Conservation (phyloP, 805 yeast species). For the Henningerozyma blattae region DNA sequence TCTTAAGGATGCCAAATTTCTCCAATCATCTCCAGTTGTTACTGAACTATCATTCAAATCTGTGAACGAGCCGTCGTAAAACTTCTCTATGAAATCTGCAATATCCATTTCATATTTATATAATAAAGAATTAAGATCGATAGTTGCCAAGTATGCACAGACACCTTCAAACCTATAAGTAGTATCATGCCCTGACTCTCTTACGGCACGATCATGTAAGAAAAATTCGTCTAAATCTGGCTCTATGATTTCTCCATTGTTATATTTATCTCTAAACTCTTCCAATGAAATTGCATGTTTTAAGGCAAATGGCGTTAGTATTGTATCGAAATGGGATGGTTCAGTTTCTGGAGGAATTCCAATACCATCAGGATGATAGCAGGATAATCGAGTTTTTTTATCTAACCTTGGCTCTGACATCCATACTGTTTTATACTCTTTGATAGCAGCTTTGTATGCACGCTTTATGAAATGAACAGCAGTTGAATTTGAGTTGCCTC, state of each 20-base stretch:
- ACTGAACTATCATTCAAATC: conserved; percentile 26
- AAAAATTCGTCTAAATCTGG: conserved; percentile 80
- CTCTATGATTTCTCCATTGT: conserved; percentile 50
- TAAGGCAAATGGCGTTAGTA: conserved; percentile 54
- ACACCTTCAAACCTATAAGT: conserved; percentile 80
- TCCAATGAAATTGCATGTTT: conserved; percentile 47
- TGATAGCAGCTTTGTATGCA: conserved; percentile 67
- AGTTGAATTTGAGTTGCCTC: conserved; percentile 33
- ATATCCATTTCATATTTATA: conserved; percentile 88
- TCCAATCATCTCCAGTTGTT: conserved; percentile 49
- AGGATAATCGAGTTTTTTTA: conserved; percentile 61
- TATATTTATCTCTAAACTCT: conserved; percentile 60
- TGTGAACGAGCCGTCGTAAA: conserved; percentile 38
- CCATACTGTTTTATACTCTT: conserved; percentile 82
- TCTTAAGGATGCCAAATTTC: conserved; percentile 41
- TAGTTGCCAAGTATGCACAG: conserved; percentile 82
- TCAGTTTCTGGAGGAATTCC: conserved; percentile 99
- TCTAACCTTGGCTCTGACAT: conserved; percentile 62
- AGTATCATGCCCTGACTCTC: conserved; percentile 96
- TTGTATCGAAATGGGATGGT: conserved; percentile 68
- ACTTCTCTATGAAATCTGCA: conserved; percentile 45
- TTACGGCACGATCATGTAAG: conserved; percentile 83
- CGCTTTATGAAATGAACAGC: conserved; percentile 52
- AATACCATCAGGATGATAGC: conserved; percentile 79
- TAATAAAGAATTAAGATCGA: conserved; percentile 74